Evolutionary conservation across 495 filamentous ascomycete genomes (phyloP), one percentile per base, ranked within the genome.

Genomic region (Parmelia sp.): DNA sequence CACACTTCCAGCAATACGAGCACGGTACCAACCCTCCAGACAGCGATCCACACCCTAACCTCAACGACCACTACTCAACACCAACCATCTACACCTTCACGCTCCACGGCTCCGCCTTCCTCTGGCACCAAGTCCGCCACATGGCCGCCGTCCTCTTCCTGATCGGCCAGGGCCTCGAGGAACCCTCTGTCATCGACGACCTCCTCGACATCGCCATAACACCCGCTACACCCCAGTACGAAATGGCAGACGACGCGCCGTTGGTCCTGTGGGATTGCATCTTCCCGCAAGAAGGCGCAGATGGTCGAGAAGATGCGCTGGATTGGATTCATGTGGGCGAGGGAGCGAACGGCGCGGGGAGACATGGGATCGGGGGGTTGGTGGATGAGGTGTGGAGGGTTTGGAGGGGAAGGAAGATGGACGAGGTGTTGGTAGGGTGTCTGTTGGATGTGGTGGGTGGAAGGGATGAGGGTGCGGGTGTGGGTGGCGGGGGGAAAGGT

Each of bases 71-170:
- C 3, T 11, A 58, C 67, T 15, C 63, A 58, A 23, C 73, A 64
- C 79, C 90, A 19, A 88, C 89, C 69, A 79, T 96, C 5, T 97
- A 95, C 76, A 86, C 88, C 60, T 92, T 97, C 72, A 85, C 85
- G 29, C 81, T 98, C 40, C 83, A 91, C 57, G 94, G 94, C 21
- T 89, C 89, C n/a, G 95, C 91, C 11, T 98, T 98, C 74, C 77
- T 98, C 55, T 98, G 93, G 93, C 95, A 98, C 73, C 94, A 98
- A 75, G 95, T 98, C 66, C 85, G 94, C 21, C 88, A 90, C 77
- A 93, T 98, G 86, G 84, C 92, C 19, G 82, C 86, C 25, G 80
- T 97, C 21, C 77, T 98, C 36, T 97, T 98, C 75, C 74, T 91
- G 12, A 82, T 98, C n/a, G 94, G 90, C 15, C 95, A 97, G 75